Evolutionary conservation across 352 stramenopile species (phyloP), one percentile per base, ranked within the genome.

Genomic region (Pythium chondricola): DNA sequence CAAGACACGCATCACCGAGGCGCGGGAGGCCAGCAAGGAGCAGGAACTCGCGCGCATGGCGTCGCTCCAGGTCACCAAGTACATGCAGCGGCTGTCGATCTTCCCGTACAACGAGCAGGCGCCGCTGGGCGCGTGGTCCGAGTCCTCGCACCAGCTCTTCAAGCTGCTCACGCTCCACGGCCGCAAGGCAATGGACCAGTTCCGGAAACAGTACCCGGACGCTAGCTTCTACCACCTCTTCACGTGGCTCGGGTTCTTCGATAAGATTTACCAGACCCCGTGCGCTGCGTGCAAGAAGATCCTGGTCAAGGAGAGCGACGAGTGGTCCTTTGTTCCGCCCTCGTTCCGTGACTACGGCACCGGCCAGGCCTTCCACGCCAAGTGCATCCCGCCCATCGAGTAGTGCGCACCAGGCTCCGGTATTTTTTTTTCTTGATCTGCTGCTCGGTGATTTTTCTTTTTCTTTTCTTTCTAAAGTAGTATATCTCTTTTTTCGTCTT

Each of bases 241-340:
- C 58, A 83, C 77, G 37, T 93, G 82, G 82, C 65, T 93, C 17
- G 76, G 73, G 40, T 89, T 82, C 66, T 93, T 85, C 56, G 82
- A 93, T 69, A 93, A 93, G 64, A 74, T 91, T 55, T 91, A 93
- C 66, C 79, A 93, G 63, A 91, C 82, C 36, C 75, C 82, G 10
- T 93, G 82, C 66, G 83, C 69, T 24, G 65, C 74, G 24, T 93
- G 82, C 69, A 93, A 93, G 62, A 91, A 90, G 56, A 72, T 93
- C 43, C 64, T 93, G 29, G 63, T 67, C 37, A 91, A 89, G 63
- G 79, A 91, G 52, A 83, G 61, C 33, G 79, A 91, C 40, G 75
- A 91, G 45, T 87, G 71, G 65, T 74, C 75, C 10, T 91, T 87
- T 37, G 51, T 93, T 37, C 82, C 82, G 61, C 82, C 82, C 24